Evolutionary conservation across 2,329 filamentous ascomycete species (phyloP).

Genomic region (Amesomyces nigricolor): DNA sequence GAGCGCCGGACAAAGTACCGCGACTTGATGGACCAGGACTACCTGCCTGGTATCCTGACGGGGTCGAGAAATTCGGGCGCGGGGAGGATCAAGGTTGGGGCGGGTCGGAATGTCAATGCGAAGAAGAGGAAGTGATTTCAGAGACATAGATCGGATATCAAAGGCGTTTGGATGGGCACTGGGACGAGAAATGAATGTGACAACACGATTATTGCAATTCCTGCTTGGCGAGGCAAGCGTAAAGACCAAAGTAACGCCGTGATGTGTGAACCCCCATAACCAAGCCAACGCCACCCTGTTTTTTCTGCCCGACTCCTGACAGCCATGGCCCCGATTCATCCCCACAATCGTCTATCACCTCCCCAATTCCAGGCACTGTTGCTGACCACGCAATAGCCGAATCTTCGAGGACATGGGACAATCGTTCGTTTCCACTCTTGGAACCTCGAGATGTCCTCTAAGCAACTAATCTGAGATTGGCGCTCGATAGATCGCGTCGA

Average conservation of each 20-base stretch:
- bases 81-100: constrained; percentile 73
- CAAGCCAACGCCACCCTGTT: constrained; percentile 16
- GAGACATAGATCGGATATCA: background rate
- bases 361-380: no score
- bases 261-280: constrained; percentile 3
- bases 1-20: constrained; percentile 63
- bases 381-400: no score
- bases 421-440: no score
- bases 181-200: background rate
- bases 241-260: constrained; percentile 12
- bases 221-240: background rate
- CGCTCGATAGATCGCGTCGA: no score
- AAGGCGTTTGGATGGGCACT: background rate
- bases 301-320: background rate
- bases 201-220: background rate
- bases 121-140: constrained; percentile 50
- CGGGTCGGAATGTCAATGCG: constrained; percentile 80
- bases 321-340: background rate
- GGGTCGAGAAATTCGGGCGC: constrained; percentile 60
- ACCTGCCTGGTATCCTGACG: constrained; percentile 76
- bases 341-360: background rate
- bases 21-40: constrained; percentile 94
- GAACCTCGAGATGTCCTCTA: no score
- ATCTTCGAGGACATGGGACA: no score
- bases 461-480: no score